Evolutionary conservation across 1,284 basidiomycete species (phyloP), one percentile per base, ranked within the genome.

Genomic region (Grifola frondosa): DNA sequence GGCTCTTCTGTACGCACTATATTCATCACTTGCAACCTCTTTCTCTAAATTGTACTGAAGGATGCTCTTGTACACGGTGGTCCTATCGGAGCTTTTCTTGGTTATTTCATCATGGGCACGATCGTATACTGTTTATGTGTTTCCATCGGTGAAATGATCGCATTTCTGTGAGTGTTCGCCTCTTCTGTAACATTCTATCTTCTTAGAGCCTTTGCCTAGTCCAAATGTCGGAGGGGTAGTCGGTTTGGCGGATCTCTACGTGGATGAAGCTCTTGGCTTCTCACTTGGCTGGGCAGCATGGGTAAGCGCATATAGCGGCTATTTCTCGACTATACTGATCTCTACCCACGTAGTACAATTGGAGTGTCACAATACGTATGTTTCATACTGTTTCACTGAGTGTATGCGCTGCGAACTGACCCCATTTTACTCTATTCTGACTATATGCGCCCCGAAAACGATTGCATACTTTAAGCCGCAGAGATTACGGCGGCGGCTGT

Each of bases 171-270:
- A 46, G 55, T 39, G 6, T 10, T n/a, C 30, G 9, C 8, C 25
- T 11, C 13, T n/a, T 17, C 9, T 3, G 29, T 23, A 2, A 1
- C 42, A 46, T 30, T 46, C 37, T 40, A 24, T 22, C 61, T 48
- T n/a, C 59, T 25, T 36, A 22, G 25, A 6, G 11, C 10, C 26
- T 58, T 7, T 37, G 22, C 37, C 77, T 75, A 60, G 81, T 83
- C 28, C 90, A 84, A 67, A 88, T 88, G 86, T 90, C 2, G 81
- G 80, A 48, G 83, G 87, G 30, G 89, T 91, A 54, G 83, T 91
- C 13, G 81, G 90, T 53, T 81, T 86, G 6, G 86, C 89, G 1
- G 57, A 58, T 59, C 59, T 58, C 1, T 63, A 61, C 25, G 61
- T 64, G 6, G 61, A 62, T 31, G 53, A 48, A 0, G 59, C 60